Evolutionary conservation across 768 basidiomycete genomes (phyloP).

Genomic region (Polyporus arcularius): DNA sequence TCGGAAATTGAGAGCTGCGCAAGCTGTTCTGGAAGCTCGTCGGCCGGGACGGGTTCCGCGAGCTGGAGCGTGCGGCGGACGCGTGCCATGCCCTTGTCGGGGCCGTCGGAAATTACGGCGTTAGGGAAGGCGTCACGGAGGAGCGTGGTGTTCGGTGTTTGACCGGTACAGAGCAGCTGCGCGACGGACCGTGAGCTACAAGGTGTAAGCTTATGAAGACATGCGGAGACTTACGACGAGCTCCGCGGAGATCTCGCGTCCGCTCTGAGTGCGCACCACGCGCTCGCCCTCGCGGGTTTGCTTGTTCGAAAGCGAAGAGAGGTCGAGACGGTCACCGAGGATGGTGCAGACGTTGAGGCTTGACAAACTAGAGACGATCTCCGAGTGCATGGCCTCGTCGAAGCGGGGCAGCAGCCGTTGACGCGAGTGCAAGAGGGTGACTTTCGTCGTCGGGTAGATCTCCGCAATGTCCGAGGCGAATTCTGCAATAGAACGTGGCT

Average conservation of each 20-base stretch:
- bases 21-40: background rate
- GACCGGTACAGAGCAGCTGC: conserved; percentile 63
- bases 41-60: conserved; percentile 22
- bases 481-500: conserved; percentile 37
- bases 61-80: conserved; percentile 59
- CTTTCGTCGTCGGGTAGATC: conserved; percentile 49
- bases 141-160: conserved; percentile 55
- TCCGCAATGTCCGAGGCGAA: conserved; percentile 64
- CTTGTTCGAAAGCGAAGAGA: conserved; percentile 31
- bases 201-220: background rate
- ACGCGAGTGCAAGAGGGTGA: conserved; percentile 65
- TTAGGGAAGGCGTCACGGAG: conserved; percentile 32
- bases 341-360: conserved; percentile 43
- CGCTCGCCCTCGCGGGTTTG: conserved; percentile 14
- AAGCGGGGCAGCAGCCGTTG: conserved; percentile 54
- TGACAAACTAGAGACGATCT: conserved; percentile 34
- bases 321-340: conserved; percentile 55
- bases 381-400: conserved; percentile 51
- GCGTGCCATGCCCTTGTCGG: conserved; percentile 40
- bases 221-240: conserved; percentile 43
- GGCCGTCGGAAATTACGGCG: conserved; percentile 35
- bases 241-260: conserved; percentile 53
- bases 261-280: conserved; percentile 48
- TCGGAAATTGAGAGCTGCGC: background rate
- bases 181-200: background rate